A percentile compares a stretch with the other conserved stretches of the same genome.
phyloP scores from a whole-genome alignment of 1,139 yeast species.

The Sugiyamaella sp. region DNA sequence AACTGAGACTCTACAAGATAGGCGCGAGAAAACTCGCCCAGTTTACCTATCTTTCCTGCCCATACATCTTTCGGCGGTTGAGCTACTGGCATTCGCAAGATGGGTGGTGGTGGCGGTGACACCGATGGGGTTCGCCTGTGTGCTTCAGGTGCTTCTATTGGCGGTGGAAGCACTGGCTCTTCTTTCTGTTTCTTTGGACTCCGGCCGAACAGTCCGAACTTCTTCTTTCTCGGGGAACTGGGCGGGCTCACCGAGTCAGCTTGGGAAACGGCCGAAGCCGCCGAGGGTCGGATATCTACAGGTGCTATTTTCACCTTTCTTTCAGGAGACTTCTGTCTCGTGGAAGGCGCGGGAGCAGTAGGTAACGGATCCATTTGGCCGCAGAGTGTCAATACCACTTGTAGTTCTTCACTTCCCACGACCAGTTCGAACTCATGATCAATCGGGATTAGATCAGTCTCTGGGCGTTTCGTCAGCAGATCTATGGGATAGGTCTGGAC shows the following conservation, averaged over 20 bases:
- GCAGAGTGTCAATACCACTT: conserved; percentile 70
- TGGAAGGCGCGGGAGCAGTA: neutral
- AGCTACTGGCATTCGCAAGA: neutral
- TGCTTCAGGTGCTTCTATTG: conserved; percentile 9
- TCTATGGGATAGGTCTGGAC: conserved; percentile 69
- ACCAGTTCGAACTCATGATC: conserved; percentile 84
- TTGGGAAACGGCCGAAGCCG: conserved; percentile 23
- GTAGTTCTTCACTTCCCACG: conserved; percentile 58
- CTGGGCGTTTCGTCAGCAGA: conserved; percentile 44
- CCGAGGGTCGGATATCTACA: conserved; percentile 8
- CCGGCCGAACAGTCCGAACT: conserved; percentile 8
- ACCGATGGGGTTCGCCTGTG: neutral
- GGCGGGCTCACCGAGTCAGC: conserved; percentile 20
- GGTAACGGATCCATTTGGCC: conserved; percentile 36
- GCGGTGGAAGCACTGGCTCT: conserved; percentile 14
- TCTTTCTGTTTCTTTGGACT: conserved; percentile 19
- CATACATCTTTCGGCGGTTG: conserved; percentile 36
- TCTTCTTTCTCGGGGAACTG: conserved; percentile 30
- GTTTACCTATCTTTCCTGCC: conserved; percentile 60
- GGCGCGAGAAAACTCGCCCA: conserved; percentile 87
- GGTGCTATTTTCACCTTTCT: conserved; percentile 1
- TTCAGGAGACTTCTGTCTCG: neutral
- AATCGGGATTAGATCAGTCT: conserved; percentile 40
- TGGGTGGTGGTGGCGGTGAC: conserved; percentile 11
- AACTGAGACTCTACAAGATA: conserved; percentile 67